These are phyloP conservation scores for Plantago elongata DNA, from an alignment of 257 asterid species.

Conservation along the genomic window DNA sequence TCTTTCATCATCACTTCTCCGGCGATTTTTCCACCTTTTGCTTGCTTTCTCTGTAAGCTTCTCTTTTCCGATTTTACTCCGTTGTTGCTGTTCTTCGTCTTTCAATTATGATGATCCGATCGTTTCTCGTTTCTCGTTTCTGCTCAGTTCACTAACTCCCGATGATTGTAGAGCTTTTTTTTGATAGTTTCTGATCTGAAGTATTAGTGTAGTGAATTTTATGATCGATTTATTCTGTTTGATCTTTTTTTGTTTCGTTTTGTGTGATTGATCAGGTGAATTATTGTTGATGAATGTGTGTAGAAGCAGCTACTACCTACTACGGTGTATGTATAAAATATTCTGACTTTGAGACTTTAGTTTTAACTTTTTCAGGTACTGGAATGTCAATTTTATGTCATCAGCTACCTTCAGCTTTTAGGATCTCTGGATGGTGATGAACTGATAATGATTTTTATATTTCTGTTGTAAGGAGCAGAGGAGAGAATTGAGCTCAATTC, in stretches of 20 bases:
- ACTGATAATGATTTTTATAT: slow-evolving; percentile 7
- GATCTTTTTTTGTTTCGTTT: too few species aligned
- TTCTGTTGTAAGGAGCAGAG: slow-evolving; percentile 27
- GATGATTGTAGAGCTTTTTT: not conserved
- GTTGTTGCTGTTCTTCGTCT: slow-evolving; percentile 11
- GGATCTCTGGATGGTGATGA: not conserved
- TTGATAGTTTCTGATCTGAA: too few species aligned
- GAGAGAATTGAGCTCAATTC: slow-evolving; percentile 33
- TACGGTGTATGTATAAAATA: too few species aligned
- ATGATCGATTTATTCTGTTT: too few species aligned
- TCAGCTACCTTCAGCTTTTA: not conserved
- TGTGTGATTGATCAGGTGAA: too few species aligned
- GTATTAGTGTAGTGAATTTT: too few species aligned
- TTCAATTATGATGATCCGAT: slow-evolving; percentile 9
- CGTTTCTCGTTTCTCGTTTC: not conserved
- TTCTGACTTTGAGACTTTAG: too few species aligned
- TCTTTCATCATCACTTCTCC: slow-evolving; percentile 19
- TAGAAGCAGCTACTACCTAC: too few species aligned
- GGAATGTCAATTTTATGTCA: not conserved
- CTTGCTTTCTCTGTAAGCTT: slow-evolving; percentile 39
- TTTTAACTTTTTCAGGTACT: too few species aligned
- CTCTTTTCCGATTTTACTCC: slow-evolving; percentile 7
- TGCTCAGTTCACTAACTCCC: not conserved
- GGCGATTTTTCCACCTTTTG: slow-evolving; percentile 25
- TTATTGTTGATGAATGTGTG: too few species aligned